Percentiles rank a stretch among this genome's conserved stretches.
Conservation (phyloP, 345 rosid species). For the Combretum micranthum region DNA sequence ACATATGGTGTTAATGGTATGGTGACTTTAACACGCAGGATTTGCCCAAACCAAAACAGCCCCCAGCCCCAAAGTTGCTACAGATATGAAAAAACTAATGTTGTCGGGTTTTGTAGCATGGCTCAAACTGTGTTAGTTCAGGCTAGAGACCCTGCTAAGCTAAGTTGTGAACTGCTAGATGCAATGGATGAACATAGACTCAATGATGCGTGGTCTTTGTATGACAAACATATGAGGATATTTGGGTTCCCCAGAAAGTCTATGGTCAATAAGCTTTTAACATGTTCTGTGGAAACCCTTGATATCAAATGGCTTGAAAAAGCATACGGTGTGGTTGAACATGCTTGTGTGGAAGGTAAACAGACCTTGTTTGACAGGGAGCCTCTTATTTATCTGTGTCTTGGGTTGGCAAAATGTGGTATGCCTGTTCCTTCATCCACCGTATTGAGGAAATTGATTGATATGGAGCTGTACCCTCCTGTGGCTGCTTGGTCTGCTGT, state of each 20-base stretch:
- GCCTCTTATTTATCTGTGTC: conserved; percentile 64
- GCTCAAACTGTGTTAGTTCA: conserved; percentile 63
- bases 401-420: conserved; percentile 65
- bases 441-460: conserved; percentile 60
- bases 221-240: conserved; percentile 70
- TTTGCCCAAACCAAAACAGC: neutral
- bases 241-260: conserved; percentile 82
- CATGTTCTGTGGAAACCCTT: conserved; percentile 54
- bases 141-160: conserved; percentile 71
- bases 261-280: conserved; percentile 48
- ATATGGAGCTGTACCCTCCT: conserved; percentile 62
- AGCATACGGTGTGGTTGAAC: conserved; percentile 58
- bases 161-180: conserved; percentile 47
- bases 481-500: conserved; percentile 75
- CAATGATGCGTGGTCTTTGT: conserved; percentile 57
- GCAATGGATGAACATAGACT: conserved; percentile 51
- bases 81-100: neutral
- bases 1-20: too few relatives aligned
- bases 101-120: conserved; percentile 25
- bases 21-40: neutral
- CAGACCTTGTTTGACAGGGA: conserved; percentile 70
- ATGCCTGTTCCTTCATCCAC: conserved; percentile 71
- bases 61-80: neutral
- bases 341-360: conserved; percentile 62
- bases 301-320: conserved; percentile 53